phyloP scores from a whole-genome alignment of 148 eudicot genomes.

The Rhododendron mucronatum region DNA sequence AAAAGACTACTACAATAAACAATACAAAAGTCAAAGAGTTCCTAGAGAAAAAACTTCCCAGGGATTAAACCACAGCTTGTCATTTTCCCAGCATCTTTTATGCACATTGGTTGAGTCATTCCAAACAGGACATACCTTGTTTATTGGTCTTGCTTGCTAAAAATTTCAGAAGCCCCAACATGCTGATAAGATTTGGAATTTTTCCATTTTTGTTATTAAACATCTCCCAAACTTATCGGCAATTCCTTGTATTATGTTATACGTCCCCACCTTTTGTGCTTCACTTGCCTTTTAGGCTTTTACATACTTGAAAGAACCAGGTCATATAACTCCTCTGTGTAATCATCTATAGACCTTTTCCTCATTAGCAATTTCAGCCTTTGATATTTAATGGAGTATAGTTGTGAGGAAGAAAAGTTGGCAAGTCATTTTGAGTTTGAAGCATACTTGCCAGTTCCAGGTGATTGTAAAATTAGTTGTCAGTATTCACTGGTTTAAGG shows the following conservation, averaged over 20 bases:
- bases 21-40: background rate
- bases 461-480: background rate
- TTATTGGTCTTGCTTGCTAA: background rate
- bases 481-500: background rate
- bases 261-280: background rate
- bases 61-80: background rate
- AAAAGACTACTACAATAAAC: background rate
- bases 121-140: background rate
- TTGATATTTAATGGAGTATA: background rate
- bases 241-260: background rate
- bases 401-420: background rate
- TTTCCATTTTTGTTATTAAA: background rate
- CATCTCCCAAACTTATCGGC: background rate
- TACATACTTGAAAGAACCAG: background rate
- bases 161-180: background rate
- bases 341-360: background rate
- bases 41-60: background rate
- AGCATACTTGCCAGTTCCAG: background rate
- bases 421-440: background rate
- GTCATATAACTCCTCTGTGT: background rate
- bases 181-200: background rate
- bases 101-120: background rate
- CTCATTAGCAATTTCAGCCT: background rate
- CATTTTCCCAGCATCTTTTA: background rate
- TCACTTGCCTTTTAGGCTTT: background rate